Base-by-base conservation (phyloP, 805 yeast species). In the Lachancea kluyveri region DNA sequence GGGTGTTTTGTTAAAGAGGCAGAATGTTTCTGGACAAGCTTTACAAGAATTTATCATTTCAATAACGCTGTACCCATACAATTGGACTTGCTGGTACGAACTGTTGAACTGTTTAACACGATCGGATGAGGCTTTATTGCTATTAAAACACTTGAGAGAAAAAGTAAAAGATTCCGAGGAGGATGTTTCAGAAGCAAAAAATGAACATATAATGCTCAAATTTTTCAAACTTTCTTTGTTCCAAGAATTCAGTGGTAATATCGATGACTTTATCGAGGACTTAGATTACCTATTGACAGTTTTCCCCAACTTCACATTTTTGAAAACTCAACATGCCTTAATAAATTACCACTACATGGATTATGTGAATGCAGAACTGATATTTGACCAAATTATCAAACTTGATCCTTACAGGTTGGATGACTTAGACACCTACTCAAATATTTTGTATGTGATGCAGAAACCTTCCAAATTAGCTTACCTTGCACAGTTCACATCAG, bases 71-170 rank as follows among this genome's bases (percentile, higher is more conserved):
- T 86, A 79, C 45, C 95, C 96, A 0, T 82, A 69, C 54, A 90
- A 90, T 54, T 92, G 98, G 98, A 73, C 88, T 33, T 81, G 92
- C 37, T 92, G 96, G 96, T 67, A 70, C 36, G 96, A 90, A 50
- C 63, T 92, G 23, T 61, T 76, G 8, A 62, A 74, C 4, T 74
- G 84, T 32, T 59, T 85, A 17, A 57, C 72, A 6, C 68, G 74
- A 18, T 67, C 76, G 33, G 81, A 79, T 38, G 83, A 81, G 33
- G 79, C 85, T 0, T 62, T 28, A 43, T 47, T 32, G 48, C 69
- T 40, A 40, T 66, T 24, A 50, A 60, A 39, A 57, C 62, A 41
- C 50, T 68, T 40, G 52, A 63, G 44, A 20, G 54, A 50, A 13
- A 46, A 48, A 15, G 44, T 55, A 22, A 30, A 13, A 26, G 47